Evolutionary conservation across 805 yeast species (phyloP), one percentile per base, ranked within the genome.

Genomic region (Zygosaccharomyces pseudorouxii): DNA sequence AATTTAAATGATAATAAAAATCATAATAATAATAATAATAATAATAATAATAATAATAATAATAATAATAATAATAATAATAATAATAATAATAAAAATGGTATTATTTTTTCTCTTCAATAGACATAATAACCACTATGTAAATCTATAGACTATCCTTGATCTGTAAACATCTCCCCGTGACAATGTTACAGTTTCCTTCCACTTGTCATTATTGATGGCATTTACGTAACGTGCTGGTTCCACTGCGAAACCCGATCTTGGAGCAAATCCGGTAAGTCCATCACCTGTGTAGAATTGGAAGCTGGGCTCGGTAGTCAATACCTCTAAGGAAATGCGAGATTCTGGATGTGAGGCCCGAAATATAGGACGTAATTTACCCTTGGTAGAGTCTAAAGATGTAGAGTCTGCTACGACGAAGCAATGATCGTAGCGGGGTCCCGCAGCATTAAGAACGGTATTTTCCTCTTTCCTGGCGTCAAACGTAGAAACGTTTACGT

Each of bases 221-320:
- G 86, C 84, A 62, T 81, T 73, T 31, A 79, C 71, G 59, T 69
- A 81, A 58, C 87, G 70, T 23, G 78, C 73, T 29, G 85, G 81
- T 64, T 82, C 89, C 31, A 81, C 69, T 54, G 84, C 80, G 63
- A 82, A 75, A 3, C 86, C 87, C 46, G 75, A 62, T 55, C 70
- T 74, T 46, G 55, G 62, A 56, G 53, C 62, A 62, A 51, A 70
- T 16, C 59, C 72, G 18, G 67, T 71, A 38, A 76, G 71, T 46
- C 70, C 68, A 55, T 77, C 81, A 19, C 85, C 86, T 27, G 86
- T 80, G 64, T 82, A 82, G 36, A 82, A 69, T 62, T 81, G 86
- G 70, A 78, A 80, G 2, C 80, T 68, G 5, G 88, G 89, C 50
- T 82, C 89, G 3, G 88, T 82, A 6, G 85, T 71, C 14, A 63